Base-by-base conservation (phyloP, 345 rosid species). In the Salix viminalis region DNA sequence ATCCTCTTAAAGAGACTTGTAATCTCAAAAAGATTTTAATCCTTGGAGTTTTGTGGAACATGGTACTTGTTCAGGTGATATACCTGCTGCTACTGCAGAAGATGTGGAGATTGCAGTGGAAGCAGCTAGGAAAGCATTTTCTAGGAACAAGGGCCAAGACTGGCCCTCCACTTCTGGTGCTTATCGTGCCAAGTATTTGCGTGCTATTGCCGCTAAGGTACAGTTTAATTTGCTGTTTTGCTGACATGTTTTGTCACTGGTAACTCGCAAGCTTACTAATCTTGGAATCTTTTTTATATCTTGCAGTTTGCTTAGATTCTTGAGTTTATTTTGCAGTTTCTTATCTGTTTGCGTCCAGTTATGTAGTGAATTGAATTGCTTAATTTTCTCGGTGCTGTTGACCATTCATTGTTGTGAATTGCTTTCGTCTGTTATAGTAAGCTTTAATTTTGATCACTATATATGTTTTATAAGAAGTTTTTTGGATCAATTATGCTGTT, bases 171-270 rank as follows among this genome's bases (percentile, higher is more conserved):
- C 97, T 14, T 71, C 97, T 37, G 98, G 99, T 18, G 87, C 94
- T 64, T 79, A 86, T 46, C 97, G 99, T 70, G 99, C 99, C 68
- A 93, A 81, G 89, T 92, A 87, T 77, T 78, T 96, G 80, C 98
- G 97, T 23, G 99, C 97, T 74, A 96, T 96, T 84, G 96, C 99
- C 80, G 91, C 97, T 8, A 96, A 96, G 98, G 99, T 96, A 77
- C 0, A 26, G 18, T 42, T 0, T 36, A 24, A 56, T 74, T 71
- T 24, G 10, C 26, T 58, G 44, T 78, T 28, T 14, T 42, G 39
- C 9, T 62, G 52, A 39, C 60, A 2, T 61, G 6, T 10, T 18
- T 58, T 58, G 64, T 58, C 30, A 41, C n/a, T 16, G 60, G 60
- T 18, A 26, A 37, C 52, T 4, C 14, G 28, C 18, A 1, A 58